Evolutionary conservation across 495 filamentous ascomycete genomes (phyloP), one percentile per base, ranked within the genome.

Genomic region (Clavariopsis aquatica): DNA sequence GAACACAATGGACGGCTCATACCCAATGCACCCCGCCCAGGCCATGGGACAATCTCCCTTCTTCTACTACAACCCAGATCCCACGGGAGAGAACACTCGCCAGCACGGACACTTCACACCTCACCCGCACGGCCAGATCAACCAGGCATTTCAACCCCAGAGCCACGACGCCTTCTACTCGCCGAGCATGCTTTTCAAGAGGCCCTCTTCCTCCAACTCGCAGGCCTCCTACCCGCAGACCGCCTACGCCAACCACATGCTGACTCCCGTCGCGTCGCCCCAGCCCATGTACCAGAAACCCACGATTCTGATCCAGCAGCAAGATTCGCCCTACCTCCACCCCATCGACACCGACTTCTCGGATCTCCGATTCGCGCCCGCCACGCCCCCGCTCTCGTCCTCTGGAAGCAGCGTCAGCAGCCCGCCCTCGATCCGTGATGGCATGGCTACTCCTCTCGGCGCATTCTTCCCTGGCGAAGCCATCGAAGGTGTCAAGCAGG

Each of bases 1-100:
- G 66, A 29, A 60, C 56, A 55, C 74, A 71, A 87, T 87, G 84
- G 84, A 85, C 71, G 75, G 79, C 67, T 77, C 81, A 72, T 86
- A 87, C 72, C 73, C 79, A 59, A 77, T 84, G 66, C 78, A 75
- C 70, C 75, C 71, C 52, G 72, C 80, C 62, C 85, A 82, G 54
- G 73, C 81, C 72, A 88, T 89, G 81, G 89, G 86, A 47, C 90
- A 91, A 72, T 82, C 90, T 56, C 80, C 89, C 19, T 97, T 95
- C 82, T 92, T 89, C 85, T 96, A 93, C 82, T 98, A 96, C 78
- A 88, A 85, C 66, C 87, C 87, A 60, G 90, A 93, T 57, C 83
- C 87, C 49, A 87, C 83, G 72, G 80, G 84, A 49, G 89, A 96
- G 74, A 84, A 83, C 73, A 79, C 87, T 72, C 90, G 91, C 69